Base-by-base conservation (phyloP, 108 stramenopile species). In the Aurantiochytrium sp. region DNA sequence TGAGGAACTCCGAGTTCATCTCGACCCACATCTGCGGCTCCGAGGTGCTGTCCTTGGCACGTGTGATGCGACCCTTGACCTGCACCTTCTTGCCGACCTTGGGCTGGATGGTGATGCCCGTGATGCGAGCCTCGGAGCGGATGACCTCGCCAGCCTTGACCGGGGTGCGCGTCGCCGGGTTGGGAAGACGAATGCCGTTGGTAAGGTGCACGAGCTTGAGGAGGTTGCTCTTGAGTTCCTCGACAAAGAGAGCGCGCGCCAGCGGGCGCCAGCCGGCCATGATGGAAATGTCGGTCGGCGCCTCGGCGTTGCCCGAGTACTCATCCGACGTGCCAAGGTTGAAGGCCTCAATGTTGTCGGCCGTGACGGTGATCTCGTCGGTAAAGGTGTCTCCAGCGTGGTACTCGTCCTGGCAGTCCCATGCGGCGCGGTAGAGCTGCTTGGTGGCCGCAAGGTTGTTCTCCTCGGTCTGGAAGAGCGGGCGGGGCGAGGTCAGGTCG, bases 351-450 rank as follows among this genome's bases (percentile, higher is more conserved):
- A 87, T 58, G 87, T 87, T 42, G 25, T 87, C 57, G 29, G n/a
- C n/a, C 19, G 87, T 87, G 53, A 87, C 57, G 18, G 23, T 28
- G 28, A 83, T 28, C n/a, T 47, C 45, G 23, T 83, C 76, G 10
- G 76, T 83, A 53, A 83, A 83, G 49, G 76, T 83, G 51, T 83
- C 76, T 14, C 76, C 49, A 2, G 51, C 49, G 76, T 83, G 45
- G 76, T 25, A 53, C 76, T 83, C 49, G 76, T 23, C 76, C 76
- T 83, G 45, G 76, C 76, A 83, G 76, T 83, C 76, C 76, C 76
- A 83, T 8, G 51, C 76, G 25, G 76, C 28, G 51, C 76, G 76
- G 51, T 83, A 83, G 25, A 83, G 51, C 45, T 47, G 51, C 76
- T 83, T 83, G 51, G 51, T 83, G 49, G 45, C 49, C 16, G 49